These are phyloP conservation scores for Boletellus ananas DNA, from an alignment of 768 basidiomycete species.

Conservation along the genomic window DNA sequence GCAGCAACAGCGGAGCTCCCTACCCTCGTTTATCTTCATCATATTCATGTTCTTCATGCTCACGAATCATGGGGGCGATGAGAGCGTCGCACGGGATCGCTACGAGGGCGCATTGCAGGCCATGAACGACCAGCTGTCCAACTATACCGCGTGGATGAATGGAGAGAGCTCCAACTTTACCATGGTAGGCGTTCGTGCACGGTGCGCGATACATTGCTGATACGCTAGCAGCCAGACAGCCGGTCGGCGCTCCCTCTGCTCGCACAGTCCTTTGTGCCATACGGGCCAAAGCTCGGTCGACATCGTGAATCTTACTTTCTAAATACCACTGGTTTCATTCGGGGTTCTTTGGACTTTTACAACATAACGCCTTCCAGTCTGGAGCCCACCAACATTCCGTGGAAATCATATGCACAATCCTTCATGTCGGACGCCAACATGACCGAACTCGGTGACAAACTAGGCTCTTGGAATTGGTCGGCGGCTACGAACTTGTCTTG, in stretches of 20 bases:
- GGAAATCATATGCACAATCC: constrained; percentile 48
- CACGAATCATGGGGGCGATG: constrained; percentile 69
- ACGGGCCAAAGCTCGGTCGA: constrained; percentile 44
- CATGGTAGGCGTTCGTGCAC: constrained; percentile 43
- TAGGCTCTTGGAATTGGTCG: constrained; percentile 71
- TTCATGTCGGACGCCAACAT: constrained; percentile 49
- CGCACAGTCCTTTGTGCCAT: constrained; percentile 45
- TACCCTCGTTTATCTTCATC: constrained; percentile 72
- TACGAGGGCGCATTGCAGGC: constrained; percentile 62
- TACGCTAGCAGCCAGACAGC: constrained; percentile 41
- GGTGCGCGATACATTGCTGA: constrained; percentile 2
- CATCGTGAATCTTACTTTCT: constrained; percentile 55
- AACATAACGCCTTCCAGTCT: constrained; percentile 58
- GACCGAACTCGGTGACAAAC: constrained; percentile 44
- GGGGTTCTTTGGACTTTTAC: constrained; percentile 55
- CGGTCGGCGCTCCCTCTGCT: constrained; percentile 44
- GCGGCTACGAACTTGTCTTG: constrained; percentile 57
- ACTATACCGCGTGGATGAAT: constrained; percentile 74
- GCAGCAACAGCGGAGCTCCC: constrained; percentile 48
- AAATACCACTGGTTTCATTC: constrained; percentile 78
- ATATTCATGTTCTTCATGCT: constrained; percentile 75
- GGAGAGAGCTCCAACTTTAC: constrained; percentile 63
- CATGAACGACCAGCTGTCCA: constrained; percentile 58
- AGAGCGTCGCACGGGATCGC: constrained; percentile 57
- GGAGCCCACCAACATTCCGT: constrained; percentile 35